A percentile compares a stretch with the other conserved stretches of the same genome.
phyloP scores from a whole-genome alignment of 2,329 filamentous ascomycete species.

The Pseudovirgaria hyperparasitica region DNA sequence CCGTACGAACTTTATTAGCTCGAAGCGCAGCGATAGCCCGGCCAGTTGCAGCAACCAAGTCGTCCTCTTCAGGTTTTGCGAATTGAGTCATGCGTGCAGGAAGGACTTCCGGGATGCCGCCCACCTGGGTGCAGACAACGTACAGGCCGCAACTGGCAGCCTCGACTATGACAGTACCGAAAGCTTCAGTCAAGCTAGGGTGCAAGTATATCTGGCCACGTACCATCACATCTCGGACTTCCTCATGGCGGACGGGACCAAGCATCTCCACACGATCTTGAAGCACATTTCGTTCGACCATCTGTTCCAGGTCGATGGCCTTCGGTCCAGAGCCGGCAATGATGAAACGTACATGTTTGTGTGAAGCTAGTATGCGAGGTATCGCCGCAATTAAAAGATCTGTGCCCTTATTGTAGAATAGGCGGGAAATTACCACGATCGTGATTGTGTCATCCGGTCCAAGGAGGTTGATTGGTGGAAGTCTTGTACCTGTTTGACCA shows the following conservation, averaged over 20 bases:
- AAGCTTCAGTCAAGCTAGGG: slow-evolving; percentile 88
- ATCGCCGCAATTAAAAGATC: slow-evolving; percentile 95
- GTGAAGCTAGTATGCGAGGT: slow-evolving; percentile 74
- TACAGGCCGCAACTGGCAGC: slow-evolving; percentile 92
- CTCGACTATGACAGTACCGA: slow-evolving; percentile 95
- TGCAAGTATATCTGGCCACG: slow-evolving; percentile 93
- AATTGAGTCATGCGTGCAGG: slow-evolving; percentile 96
- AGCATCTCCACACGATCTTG: slow-evolving; percentile 91
- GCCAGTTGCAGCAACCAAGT: slow-evolving; percentile 78
- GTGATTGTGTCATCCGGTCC: slow-evolving; percentile 81
- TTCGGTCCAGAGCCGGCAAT: slow-evolving; percentile 94
- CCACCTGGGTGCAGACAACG: slow-evolving; percentile 91
- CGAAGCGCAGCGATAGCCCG: slow-evolving; percentile 79
- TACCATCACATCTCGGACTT: slow-evolving; percentile 95
- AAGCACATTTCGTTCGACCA: slow-evolving; percentile 88
- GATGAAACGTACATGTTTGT: slow-evolving; percentile 91
- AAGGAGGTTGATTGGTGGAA: slow-evolving; percentile 52
- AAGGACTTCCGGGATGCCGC: slow-evolving; percentile 91
- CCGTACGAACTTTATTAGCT: slow-evolving; percentile 76
- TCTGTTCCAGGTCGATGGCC: slow-evolving; percentile 94
- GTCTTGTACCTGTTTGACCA: slow-evolving; percentile 19
- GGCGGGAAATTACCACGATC: slow-evolving; percentile 90
- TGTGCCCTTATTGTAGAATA: slow-evolving; percentile 98
- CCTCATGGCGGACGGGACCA: slow-evolving; percentile 84
- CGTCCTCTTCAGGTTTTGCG: slow-evolving; percentile 91